Conservation (phyloP, 2,329 filamentous ascomycete species). For the Fonsecaea monophora region DNA sequence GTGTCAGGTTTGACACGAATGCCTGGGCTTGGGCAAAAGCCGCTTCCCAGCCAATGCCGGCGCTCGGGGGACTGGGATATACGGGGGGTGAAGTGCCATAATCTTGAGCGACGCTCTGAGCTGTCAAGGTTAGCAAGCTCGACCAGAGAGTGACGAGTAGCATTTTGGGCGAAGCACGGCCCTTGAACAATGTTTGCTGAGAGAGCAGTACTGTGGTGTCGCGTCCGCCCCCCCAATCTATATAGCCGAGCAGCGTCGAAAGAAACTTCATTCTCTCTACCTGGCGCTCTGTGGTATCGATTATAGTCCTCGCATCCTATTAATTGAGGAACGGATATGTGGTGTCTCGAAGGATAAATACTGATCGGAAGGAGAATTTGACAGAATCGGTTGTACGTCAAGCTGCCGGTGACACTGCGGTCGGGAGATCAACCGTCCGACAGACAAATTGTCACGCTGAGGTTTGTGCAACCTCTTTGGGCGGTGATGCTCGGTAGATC, state of each 20-base stretch:
- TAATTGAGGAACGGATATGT: neutral
- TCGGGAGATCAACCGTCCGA: constrained; percentile 16
- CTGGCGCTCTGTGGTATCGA: neutral
- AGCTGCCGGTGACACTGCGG: neutral
- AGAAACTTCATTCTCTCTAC: constrained; percentile 12
- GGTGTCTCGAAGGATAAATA: neutral
- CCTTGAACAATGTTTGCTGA: neutral
- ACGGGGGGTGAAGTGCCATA: constrained; percentile 31
- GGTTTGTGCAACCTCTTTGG: neutral
- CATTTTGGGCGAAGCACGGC: constrained; percentile 17
- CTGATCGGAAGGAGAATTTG: neutral
- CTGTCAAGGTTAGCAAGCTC: constrained; percentile 17
- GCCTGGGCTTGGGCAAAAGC: constrained; percentile 48
- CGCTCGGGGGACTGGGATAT: constrained; percentile 35
- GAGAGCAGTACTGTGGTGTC: neutral
- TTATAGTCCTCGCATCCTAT: neutral
- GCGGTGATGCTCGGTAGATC: neutral
- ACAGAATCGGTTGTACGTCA: neutral
- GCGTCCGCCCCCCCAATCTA: neutral
- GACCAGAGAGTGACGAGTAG: constrained; percentile 15
- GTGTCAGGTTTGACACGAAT: constrained; percentile 50
- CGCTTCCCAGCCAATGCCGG: constrained; percentile 47
- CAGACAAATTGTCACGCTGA: neutral
- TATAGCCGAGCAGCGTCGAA: constrained; percentile 5
- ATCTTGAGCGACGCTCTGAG: constrained; percentile 25